Conservation (phyloP, 2,329 filamentous ascomycete species). For the Dothistroma pini region DNA sequence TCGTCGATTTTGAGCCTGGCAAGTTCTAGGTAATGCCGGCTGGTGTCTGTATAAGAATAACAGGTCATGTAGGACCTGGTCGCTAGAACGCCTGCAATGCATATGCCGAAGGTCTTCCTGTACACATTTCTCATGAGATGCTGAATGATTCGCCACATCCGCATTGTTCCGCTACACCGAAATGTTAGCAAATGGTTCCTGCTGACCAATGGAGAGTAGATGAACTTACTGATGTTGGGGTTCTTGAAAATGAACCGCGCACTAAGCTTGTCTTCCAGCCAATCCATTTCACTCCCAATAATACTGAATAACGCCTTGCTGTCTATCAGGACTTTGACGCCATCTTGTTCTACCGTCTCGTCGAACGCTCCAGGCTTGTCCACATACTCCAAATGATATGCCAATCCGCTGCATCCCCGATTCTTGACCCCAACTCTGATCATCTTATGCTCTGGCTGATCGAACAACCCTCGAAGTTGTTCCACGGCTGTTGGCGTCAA, state of each 20-base stretch:
- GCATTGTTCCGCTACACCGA: constrained; percentile 78
- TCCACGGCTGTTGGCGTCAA: constrained; percentile 75
- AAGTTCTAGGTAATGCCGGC: constrained; percentile 29
- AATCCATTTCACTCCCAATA: constrained; percentile 98
- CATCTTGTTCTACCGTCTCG: constrained; percentile 90
- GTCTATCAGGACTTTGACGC: constrained; percentile 92
- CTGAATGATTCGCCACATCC: constrained; percentile 95
- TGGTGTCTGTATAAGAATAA: not conserved
- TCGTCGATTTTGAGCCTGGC: constrained; percentile 55
- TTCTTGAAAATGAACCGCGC: constrained; percentile 92
- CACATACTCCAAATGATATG: constrained; percentile 93
- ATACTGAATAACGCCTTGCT: constrained; percentile 98
- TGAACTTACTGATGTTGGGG: constrained; percentile 89
- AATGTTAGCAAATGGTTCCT: constrained; percentile 16
- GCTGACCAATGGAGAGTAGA: not conserved
- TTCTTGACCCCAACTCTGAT: constrained; percentile 95
- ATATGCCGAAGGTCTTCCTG: constrained; percentile 26
- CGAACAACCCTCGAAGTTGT: constrained; percentile 71
- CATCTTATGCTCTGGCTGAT: constrained; percentile 83
- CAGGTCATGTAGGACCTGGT: not conserved
- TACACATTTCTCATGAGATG: constrained; percentile 36
- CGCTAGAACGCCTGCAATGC: constrained; percentile 18
- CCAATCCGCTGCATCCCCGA: constrained; percentile 86
- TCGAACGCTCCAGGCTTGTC: constrained; percentile 86
- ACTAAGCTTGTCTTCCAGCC: constrained; percentile 92